Conservation (phyloP, 169 alveolate species). For the Fabrea salina region DNA sequence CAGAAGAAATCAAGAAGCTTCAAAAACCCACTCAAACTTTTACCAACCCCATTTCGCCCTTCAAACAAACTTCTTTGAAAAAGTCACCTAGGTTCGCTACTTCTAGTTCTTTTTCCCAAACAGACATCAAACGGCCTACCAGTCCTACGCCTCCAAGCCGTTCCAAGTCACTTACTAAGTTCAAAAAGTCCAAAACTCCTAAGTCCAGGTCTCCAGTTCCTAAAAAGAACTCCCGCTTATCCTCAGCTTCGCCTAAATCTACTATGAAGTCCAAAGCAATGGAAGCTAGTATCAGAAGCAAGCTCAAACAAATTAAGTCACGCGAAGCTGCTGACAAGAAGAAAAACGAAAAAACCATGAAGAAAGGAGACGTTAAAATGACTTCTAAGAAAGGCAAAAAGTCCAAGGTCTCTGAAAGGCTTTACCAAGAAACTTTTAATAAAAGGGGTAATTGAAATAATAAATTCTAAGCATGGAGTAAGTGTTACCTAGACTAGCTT, state of each 20-base stretch:
- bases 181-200: constrained; percentile 16
- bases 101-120: background rate
- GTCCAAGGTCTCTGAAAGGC: no score
- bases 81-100: background rate
- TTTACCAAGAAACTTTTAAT: no score
- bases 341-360: background rate
- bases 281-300: background rate
- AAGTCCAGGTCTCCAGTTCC: background rate
- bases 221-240: background rate
- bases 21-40: background rate
- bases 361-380: background rate
- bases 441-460: no score
- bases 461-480: no score
- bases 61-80: background rate
- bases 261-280: constrained; percentile 4
- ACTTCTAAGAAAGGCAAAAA: background rate
- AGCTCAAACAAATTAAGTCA: background rate
- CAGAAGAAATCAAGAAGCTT: constrained; percentile 16
- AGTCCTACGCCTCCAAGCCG: background rate
- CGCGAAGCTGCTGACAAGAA: background rate
- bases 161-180: background rate
- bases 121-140: no score
- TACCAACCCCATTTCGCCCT: background rate
- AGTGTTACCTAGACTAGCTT: no score
- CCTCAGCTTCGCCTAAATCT: background rate